Percentiles rank a stretch among this genome's conserved stretches.
These are phyloP conservation scores for Heterococcus sp. DNA, from an alignment of 108 stramenopile genomes.

Conservation along the genomic window DNA sequence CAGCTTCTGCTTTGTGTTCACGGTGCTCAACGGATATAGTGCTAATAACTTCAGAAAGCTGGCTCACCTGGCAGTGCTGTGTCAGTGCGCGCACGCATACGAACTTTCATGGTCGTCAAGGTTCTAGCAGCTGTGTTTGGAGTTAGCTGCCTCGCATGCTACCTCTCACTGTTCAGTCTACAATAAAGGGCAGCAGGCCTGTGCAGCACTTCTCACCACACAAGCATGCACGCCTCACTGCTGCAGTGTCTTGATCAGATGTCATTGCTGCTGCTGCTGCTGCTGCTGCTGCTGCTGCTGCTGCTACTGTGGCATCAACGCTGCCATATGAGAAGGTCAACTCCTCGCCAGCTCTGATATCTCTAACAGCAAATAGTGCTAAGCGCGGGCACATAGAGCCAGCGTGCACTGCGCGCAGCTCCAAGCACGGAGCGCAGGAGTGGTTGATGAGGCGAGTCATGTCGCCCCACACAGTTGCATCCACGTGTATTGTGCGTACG, in stretches of 20 bases:
- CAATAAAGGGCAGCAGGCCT: neutral
- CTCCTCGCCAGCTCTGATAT: conserved; percentile 17
- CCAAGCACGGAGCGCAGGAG: conserved; percentile 74
- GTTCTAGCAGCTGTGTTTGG: too few relatives aligned
- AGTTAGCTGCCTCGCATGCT: too few relatives aligned
- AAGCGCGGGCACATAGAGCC: conserved; percentile 1
- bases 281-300: neutral
- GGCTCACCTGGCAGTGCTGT: too few relatives aligned
- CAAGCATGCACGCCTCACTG: neutral
- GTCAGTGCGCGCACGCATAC: too few relatives aligned
- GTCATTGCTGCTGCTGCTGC: neutral
- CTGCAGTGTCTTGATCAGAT: too few relatives aligned
- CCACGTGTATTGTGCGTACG: conserved; percentile 46
- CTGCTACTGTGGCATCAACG: neutral
- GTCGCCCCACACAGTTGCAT: conserved; percentile 83
- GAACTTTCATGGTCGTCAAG: too few relatives aligned
- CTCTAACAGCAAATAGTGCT: conserved; percentile 13
- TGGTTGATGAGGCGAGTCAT: conserved; percentile 89
- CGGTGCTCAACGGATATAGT: too few relatives aligned
- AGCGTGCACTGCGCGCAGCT: conserved; percentile 5
- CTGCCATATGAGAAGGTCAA: conserved; percentile 10
- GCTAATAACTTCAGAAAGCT: too few relatives aligned
- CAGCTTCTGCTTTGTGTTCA: too few relatives aligned
- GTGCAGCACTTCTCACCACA: neutral
- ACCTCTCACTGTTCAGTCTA: too few relatives aligned